These are phyloP conservation scores for Polyporus tsugae DNA, from an alignment of 1,284 basidiomycete species.

Conservation along the genomic window DNA sequence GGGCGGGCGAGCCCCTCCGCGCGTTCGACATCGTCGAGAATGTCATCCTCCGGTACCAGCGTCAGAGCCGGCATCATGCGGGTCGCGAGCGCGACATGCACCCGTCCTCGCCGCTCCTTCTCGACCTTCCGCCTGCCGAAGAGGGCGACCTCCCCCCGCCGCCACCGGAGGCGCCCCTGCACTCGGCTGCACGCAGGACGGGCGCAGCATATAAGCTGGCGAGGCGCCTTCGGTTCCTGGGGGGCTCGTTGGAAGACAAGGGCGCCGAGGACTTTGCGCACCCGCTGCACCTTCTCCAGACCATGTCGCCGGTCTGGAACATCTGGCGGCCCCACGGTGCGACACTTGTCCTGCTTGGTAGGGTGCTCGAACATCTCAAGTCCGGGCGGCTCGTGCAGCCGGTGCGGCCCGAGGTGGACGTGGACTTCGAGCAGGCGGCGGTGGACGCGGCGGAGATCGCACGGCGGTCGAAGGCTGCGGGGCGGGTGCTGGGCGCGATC, in stretches of 20 bases:
- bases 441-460: slow-evolving; percentile 39
- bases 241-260: slow-evolving; percentile 31
- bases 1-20: slow-evolving; percentile 81
- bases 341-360: slow-evolving; percentile 55
- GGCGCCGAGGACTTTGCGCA: slow-evolving; percentile 52
- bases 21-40: slow-evolving; percentile 88
- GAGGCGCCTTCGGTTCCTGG: slow-evolving; percentile 24
- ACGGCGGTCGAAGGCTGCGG: slow-evolving; percentile 44
- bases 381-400: slow-evolving; percentile 60
- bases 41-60: slow-evolving; percentile 75
- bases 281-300: slow-evolving; percentile 66
- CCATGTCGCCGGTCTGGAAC: slow-evolving; percentile 70
- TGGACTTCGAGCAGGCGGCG: slow-evolving; percentile 28
- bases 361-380: slow-evolving; percentile 55
- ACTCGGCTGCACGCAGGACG: slow-evolving; percentile 39
- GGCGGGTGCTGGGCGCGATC: slow-evolving; percentile 52
- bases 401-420: slow-evolving; percentile 37
- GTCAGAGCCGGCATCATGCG: slow-evolving; percentile 38
- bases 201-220: slow-evolving; percentile 33
- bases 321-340: slow-evolving; percentile 68
- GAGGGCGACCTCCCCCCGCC: slow-evolving; percentile 34
- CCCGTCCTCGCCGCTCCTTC: slow-evolving; percentile 57
- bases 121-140: slow-evolving; percentile 42
- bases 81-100: slow-evolving; percentile 44
- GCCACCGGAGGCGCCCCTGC: slow-evolving; percentile 44